These are phyloP conservation scores for Hemileccinum rubropunctum DNA, from an alignment of 768 basidiomycete genomes.

Conservation along the genomic window DNA sequence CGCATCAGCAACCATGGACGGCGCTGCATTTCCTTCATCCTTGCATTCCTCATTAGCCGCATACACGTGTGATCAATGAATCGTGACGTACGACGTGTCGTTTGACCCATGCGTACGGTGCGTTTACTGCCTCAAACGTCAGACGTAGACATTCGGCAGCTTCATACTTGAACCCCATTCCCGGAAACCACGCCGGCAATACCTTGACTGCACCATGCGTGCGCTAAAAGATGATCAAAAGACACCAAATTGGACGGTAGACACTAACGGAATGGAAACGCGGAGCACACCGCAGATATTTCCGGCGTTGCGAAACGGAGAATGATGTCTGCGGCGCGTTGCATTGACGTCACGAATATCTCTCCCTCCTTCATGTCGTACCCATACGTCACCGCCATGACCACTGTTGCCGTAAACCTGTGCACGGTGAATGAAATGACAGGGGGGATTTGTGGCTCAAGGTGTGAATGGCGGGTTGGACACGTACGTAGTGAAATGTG, in stretches of 20 bases:
- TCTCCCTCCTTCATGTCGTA: conserved; percentile 11
- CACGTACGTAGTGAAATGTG: conserved; percentile 15
- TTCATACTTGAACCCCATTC: conserved; percentile 19
- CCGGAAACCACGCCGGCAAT: conserved; percentile 27
- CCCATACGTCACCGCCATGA: conserved; percentile 20
- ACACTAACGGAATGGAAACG: conserved; percentile 12
- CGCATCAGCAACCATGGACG: no score
- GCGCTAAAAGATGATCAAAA: background rate
- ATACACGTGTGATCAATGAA: background rate
- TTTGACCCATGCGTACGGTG: no score
- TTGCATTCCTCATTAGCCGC: background rate
- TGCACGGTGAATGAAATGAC: no score
- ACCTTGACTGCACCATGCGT: conserved; percentile 8
- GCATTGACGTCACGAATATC: conserved; percentile 8
- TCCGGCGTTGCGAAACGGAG: background rate
- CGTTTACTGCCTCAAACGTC: conserved; percentile 27
- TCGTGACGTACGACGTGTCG: no score
- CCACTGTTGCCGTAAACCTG: conserved; percentile 2
- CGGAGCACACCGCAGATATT: background rate
- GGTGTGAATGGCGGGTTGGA: background rate
- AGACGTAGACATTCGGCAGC: conserved; percentile 10
- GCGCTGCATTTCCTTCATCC: background rate
- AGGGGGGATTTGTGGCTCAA: background rate
- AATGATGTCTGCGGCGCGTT: conserved; percentile 10
- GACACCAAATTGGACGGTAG: background rate